Conservation (phyloP, 2,329 filamentous ascomycete genomes). For the Penicillium sp. region DNA sequence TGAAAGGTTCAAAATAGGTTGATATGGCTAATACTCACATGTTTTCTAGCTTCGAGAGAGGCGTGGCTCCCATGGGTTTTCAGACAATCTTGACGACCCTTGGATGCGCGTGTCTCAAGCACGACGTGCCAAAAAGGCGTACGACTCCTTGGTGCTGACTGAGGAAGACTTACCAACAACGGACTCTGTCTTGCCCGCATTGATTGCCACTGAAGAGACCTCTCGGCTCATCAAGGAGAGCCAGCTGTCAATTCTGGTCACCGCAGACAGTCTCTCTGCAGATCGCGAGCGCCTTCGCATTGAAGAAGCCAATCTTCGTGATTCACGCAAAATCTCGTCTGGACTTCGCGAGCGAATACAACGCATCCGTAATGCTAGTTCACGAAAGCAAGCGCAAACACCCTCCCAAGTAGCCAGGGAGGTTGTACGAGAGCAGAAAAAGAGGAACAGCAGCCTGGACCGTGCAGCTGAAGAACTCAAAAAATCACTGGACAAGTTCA, state of each 20-base stretch:
- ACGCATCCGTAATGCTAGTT: conserved; percentile 59
- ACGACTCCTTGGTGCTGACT: conserved; percentile 62
- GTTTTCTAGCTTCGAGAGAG: conserved; percentile 35
- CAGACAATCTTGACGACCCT: conserved; percentile 31
- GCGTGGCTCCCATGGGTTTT: conserved; percentile 32
- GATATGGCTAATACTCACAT: conserved; percentile 14
- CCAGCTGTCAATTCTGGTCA: conserved; percentile 57
- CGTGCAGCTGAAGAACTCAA: conserved; percentile 63
- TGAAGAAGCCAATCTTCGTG: conserved; percentile 51
- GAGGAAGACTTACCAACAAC: conserved; percentile 67
- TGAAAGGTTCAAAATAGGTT: neutral
- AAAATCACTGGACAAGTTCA: conserved; percentile 67
- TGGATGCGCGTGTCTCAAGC: conserved; percentile 49
- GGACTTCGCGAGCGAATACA: conserved; percentile 61
- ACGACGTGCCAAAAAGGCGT: conserved; percentile 62
- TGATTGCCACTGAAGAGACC: conserved; percentile 70
- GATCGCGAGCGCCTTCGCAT: conserved; percentile 44
- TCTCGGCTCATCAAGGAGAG: conserved; percentile 66
- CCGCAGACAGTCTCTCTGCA: conserved; percentile 42
- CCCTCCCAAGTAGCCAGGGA: conserved; percentile 65
- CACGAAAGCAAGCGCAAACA: conserved; percentile 59
- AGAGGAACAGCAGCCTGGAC: conserved; percentile 63
- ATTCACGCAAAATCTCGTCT: conserved; percentile 49
- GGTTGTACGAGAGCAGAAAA: conserved; percentile 61
- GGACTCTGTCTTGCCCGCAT: conserved; percentile 68